A percentile compares a stretch with the other conserved stretches of the same genome.
Conservation (phyloP, 2,329 filamentous ascomycete genomes). For the Rhinocladiella similis region DNA sequence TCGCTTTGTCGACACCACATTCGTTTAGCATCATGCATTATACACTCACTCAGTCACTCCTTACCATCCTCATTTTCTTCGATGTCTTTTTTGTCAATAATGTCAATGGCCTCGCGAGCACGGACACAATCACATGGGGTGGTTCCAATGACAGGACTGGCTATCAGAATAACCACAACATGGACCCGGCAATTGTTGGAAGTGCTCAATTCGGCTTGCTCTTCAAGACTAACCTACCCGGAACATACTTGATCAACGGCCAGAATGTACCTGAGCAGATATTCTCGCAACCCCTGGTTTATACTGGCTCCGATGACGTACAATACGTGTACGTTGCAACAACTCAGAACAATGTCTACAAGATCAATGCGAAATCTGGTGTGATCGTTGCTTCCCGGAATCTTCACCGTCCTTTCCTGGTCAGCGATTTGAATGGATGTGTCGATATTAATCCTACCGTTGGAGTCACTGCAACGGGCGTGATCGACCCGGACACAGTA, state of each 20-base stretch:
- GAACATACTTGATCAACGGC: slow-evolving; percentile 43
- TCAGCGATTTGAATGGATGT: slow-evolving; percentile 49
- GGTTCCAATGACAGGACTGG: slow-evolving; percentile 25
- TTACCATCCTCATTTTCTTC: slow-evolving; percentile 9
- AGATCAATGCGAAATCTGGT: slow-evolving; percentile 44
- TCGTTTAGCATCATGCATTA: slow-evolving; percentile 14
- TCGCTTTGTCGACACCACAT: neutral
- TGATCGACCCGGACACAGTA: slow-evolving; percentile 50
- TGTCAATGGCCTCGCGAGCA: slow-evolving; percentile 18
- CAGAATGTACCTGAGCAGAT: slow-evolving; percentile 53
- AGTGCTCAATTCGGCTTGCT: slow-evolving; percentile 51
- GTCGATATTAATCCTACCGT: slow-evolving; percentile 51
- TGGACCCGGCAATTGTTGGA: slow-evolving; percentile 60
- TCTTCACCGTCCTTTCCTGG: slow-evolving; percentile 50
- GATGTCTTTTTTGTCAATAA: slow-evolving; percentile 10
- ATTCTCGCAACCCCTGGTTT: slow-evolving; percentile 53
- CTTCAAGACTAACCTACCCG: slow-evolving; percentile 48
- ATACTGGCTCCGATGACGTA: slow-evolving; percentile 50
- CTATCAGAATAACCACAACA: slow-evolving; percentile 56
- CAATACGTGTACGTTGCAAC: slow-evolving; percentile 60
- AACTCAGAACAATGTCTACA: slow-evolving; percentile 44
- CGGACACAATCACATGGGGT: slow-evolving; percentile 26
- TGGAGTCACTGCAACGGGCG: slow-evolving; percentile 52
- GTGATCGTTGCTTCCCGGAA: slow-evolving; percentile 39
- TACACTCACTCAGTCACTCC: slow-evolving; percentile 9